Conservation (phyloP, 345 rosid species). For the Murraya paniculata region DNA sequence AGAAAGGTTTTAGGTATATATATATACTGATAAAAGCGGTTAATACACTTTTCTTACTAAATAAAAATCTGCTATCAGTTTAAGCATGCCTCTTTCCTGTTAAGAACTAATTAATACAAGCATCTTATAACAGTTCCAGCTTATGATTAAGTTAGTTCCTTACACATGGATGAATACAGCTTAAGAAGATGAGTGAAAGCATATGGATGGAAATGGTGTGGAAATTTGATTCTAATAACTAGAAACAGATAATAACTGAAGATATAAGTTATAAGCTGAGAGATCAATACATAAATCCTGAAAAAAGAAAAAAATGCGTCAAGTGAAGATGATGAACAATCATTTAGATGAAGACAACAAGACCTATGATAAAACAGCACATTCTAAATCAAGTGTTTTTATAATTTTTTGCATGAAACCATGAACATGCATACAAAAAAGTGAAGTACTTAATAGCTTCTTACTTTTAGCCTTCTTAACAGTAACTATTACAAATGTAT, state of each 20-base stretch:
- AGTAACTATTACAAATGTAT: background rate
- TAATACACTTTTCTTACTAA: constrained; percentile 6
- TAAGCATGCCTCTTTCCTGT: background rate
- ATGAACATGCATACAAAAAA: background rate
- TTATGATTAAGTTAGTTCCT: background rate
- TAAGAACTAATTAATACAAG: background rate
- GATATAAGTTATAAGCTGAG: background rate
- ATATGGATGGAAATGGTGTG: background rate
- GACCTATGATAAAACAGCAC: background rate
- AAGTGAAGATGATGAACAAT: background rate
- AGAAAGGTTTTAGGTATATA: constrained; percentile 26
- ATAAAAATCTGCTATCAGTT: background rate
- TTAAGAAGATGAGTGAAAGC: background rate
- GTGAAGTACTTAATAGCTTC: background rate
- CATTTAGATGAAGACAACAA: background rate
- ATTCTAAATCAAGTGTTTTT: background rate
- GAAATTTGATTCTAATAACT: background rate
- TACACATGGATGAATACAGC: background rate
- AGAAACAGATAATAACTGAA: background rate
- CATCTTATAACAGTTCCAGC: background rate
- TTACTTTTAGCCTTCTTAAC: background rate
- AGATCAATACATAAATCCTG: background rate
- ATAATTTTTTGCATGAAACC: background rate
- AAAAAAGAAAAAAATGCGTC: background rate
- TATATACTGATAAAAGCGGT: background rate